Conservation (phyloP, 129 eudicot species). For the Pulicaria dysenterica region DNA sequence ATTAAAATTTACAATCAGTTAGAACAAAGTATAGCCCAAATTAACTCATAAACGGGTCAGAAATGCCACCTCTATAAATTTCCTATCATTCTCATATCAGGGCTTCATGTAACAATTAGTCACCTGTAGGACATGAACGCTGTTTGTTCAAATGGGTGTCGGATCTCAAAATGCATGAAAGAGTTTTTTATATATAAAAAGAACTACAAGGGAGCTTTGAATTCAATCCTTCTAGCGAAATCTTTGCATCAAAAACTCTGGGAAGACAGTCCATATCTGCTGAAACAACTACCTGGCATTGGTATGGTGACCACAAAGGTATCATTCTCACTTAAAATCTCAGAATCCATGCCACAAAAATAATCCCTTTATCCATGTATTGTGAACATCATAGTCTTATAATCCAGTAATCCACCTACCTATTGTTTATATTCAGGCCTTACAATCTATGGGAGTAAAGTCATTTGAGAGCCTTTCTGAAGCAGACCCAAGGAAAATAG, state of each 20-base stretch:
- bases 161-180: constrained; percentile 97
- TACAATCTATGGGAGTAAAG: constrained; percentile 90
- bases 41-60: not conserved
- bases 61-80: constrained; percentile 12
- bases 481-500: constrained; percentile 98
- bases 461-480: constrained; percentile 84
- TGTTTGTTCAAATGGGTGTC: constrained; percentile 87
- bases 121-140: constrained; percentile 72
- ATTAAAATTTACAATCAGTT: not conserved
- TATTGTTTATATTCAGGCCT: constrained; percentile 57
- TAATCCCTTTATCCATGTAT: not conserved
- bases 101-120: constrained; percentile 24
- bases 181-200: constrained; percentile 79
- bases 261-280: constrained; percentile 96
- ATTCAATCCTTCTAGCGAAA: constrained; percentile 76
- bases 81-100: constrained; percentile 11
- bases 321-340: constrained; percentile 17
- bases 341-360: constrained; percentile 7
- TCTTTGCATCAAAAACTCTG: constrained; percentile 92
- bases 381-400: not conserved
- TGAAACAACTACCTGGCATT: constrained; percentile 97
- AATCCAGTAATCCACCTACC: constrained; percentile 22
- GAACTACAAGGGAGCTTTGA: constrained; percentile 83
- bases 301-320: constrained; percentile 99
- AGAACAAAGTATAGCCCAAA: not conserved